Evolutionary conservation across 352 stramenopile genomes (phyloP), one percentile per base, ranked within the genome.

Genomic region (Globisporangium parvum): DNA sequence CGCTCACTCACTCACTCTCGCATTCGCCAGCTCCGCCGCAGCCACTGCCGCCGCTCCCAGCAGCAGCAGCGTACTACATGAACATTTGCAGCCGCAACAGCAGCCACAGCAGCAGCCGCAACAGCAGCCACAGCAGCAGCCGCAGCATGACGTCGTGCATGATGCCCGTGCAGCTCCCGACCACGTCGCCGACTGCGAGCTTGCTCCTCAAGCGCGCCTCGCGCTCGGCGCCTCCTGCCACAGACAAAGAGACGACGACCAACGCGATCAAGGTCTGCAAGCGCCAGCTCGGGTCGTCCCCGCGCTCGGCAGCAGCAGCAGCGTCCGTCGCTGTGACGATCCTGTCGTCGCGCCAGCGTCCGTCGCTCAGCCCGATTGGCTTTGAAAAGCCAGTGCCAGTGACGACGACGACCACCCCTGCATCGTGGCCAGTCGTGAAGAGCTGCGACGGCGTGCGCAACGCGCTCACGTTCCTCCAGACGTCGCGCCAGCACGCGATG

Each of bases 401-500:
- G 3, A 50, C 14, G 11, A 21, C 20, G 0, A 31, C 24, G 2
- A 33, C 47, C 47, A 55, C 20, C 14, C 4, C 39, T 0, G 63
- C 47, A 15, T 33, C 67, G 11, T 87, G 76, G 76, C 76, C 76
- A 39, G 51, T 50, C 26, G 70, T 89, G 45, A 71, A 53, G 6
- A 71, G 74, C 48, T 86, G 77, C 59, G 76, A 85, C 51, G 69
- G 69, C 12, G 71, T 90, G 48, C 77, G 80, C 62, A 85, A 86
- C 37, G 77, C 80, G 20, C 59, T 87, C 17, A 69, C 63, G 46
- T 86, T 90, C 55, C 62, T 90, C 39, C 70, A 85, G 57, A 86
- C 72, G 11, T 90, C 80, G 21, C 65, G 75, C 3, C 75, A 88
- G 55, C 80, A 90, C 65, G 80, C 80, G n/a, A 76, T 85, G 49